These are phyloP conservation scores for Wickerhamiella siamensis DNA, from an alignment of 805 yeast genomes.

Conservation along the genomic window DNA sequence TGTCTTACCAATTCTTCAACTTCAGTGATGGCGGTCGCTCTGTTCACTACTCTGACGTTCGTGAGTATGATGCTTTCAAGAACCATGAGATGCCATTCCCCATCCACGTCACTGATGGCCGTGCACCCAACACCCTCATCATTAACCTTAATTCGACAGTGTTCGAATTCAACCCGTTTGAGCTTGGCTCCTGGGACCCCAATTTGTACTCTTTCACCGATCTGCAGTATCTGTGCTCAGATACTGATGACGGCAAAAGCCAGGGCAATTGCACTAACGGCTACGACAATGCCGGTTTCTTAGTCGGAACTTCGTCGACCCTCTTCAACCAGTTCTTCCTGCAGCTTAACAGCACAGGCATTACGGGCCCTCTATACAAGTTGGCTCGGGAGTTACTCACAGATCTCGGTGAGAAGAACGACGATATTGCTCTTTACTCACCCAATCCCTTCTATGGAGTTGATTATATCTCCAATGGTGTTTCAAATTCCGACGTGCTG, in stretches of 20 bases:
- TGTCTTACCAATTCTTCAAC: slow-evolving; percentile 59
- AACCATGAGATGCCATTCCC: slow-evolving; percentile 61
- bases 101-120: slow-evolving; percentile 36
- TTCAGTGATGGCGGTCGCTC: slow-evolving; percentile 50
- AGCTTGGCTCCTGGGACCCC: slow-evolving; percentile 84
- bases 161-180: slow-evolving; percentile 40
- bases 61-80: slow-evolving; percentile 45
- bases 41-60: slow-evolving; percentile 41
- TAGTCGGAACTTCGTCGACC: slow-evolving; percentile 72
- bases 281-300: slow-evolving; percentile 67
- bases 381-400: slow-evolving; percentile 33
- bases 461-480: slow-evolving; percentile 6
- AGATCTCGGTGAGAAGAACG: slow-evolving; percentile 22
- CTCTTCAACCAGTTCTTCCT: slow-evolving; percentile 57
- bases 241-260: slow-evolving; percentile 46
- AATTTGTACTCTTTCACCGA: slow-evolving; percentile 50
- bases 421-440: slow-evolving; percentile 47
- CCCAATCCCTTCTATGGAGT: slow-evolving; percentile 55
- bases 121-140: slow-evolving; percentile 32
- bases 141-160: slow-evolving; percentile 53
- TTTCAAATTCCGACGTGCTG: slow-evolving; percentile 28
- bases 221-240: slow-evolving; percentile 55
- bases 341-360: slow-evolving; percentile 39
- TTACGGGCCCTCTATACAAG: slow-evolving; percentile 33
- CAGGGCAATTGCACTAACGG: slow-evolving; percentile 43